phyloP scores from a whole-genome alignment of 2,329 filamentous ascomycete species.

The Xylaria sp. region DNA sequence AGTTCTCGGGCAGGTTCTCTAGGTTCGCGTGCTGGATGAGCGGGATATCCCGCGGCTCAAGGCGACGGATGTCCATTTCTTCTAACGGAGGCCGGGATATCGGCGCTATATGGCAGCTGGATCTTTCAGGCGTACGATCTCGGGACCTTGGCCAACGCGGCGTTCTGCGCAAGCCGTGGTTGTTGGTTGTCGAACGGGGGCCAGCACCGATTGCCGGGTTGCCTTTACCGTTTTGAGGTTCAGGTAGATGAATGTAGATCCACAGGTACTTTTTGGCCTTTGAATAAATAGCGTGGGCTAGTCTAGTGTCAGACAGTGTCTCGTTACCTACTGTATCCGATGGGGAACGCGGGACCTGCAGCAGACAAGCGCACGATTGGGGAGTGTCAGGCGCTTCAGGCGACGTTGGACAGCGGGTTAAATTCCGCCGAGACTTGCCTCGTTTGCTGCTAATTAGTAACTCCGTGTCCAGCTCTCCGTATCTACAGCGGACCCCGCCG shows the following conservation, averaged over 20 bases:
- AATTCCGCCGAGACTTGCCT: conserved; percentile 34
- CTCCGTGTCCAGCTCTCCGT: neutral
- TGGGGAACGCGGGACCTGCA: conserved; percentile 2
- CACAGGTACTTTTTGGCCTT: neutral
- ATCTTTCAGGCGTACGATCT: neutral
- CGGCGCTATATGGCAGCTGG: neutral
- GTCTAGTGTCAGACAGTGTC: neutral
- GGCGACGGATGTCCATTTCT: conserved; percentile 87
- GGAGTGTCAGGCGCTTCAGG: neutral
- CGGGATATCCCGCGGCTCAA: conserved; percentile 84
- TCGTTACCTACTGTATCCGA: neutral
- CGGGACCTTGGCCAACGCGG: neutral
- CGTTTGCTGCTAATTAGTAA: neutral
- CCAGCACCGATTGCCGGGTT: neutral
- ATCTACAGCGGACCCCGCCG: conserved; percentile 7
- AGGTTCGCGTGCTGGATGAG: conserved; percentile 98
- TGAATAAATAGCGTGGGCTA: too few relatives aligned
- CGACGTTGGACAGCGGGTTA: conserved; percentile 33
- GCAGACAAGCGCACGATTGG: conserved; percentile 30
- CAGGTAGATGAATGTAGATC: neutral
- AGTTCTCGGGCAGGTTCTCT: conserved; percentile 98
- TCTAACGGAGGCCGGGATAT: neutral
- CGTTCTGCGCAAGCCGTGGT: neutral
- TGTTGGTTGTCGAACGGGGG: neutral
- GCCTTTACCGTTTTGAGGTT: conserved; percentile 1